phyloP scores from a whole-genome alignment of 2,329 filamentous ascomycete genomes.

The Penicillium sp. region DNA sequence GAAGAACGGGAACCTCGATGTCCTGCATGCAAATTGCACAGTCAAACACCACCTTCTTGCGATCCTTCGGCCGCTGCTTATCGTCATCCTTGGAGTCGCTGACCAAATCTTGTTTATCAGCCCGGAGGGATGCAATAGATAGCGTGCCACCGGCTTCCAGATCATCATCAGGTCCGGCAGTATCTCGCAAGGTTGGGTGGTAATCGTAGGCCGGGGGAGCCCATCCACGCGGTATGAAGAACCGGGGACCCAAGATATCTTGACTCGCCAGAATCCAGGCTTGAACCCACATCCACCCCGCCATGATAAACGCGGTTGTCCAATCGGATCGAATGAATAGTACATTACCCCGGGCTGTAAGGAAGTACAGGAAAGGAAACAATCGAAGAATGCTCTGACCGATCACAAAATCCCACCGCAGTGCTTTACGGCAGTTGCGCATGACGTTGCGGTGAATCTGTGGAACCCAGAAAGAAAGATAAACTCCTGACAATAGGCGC shows the following conservation, averaged over 20 bases:
- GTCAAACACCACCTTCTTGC: constrained; percentile 68
- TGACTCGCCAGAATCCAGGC: constrained; percentile 75
- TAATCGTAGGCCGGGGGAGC: constrained; percentile 78
- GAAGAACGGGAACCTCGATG: constrained; percentile 81
- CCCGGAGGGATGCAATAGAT: constrained; percentile 70
- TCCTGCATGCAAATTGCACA: constrained; percentile 94
- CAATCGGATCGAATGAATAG: constrained; percentile 72
- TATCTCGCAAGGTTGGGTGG: constrained; percentile 73
- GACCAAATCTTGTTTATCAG: constrained; percentile 41
- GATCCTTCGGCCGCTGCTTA: constrained; percentile 43
- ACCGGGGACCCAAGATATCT: constrained; percentile 82
- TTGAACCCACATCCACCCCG: constrained; percentile 84
- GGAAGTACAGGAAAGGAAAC: constrained; percentile 82
- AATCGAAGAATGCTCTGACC: constrained; percentile 79
- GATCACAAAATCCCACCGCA: constrained; percentile 87
- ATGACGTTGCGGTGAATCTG: constrained; percentile 89
- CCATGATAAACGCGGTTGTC: constrained; percentile 62
- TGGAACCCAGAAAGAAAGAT: constrained; percentile 88
- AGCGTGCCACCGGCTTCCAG: constrained; percentile 72
- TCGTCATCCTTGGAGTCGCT: constrained; percentile 42
- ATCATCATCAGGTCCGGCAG: constrained; percentile 62
- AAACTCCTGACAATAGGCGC: constrained; percentile 66
- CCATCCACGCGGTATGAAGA: constrained; percentile 72
- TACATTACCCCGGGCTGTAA: constrained; percentile 73
- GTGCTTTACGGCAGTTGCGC: constrained; percentile 85